Evolutionary conservation across 148 eudicot genomes (phyloP), one percentile per base, ranked within the genome.

Genomic region (Hydrangea macrophylla): DNA sequence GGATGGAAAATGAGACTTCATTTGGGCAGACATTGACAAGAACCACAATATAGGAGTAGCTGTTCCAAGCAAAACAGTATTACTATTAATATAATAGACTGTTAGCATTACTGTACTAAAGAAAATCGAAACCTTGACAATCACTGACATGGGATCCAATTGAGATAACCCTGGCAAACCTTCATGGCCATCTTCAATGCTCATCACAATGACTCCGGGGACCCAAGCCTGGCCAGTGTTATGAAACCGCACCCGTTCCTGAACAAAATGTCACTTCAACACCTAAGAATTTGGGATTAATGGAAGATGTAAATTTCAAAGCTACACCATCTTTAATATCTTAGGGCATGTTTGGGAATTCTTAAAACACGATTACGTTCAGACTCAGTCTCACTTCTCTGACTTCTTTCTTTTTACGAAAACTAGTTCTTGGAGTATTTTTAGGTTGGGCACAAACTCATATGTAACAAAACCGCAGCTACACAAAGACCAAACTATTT

Each of bases 141-240:
- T 23, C 6, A 76, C 97, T 81, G 65, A 91, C 99, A 68, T 78
- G 67, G 85, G 86, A 84, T 95, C 99, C 58, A 95, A 62, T 70
- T 85, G 93, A 55, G 90, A 73, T 56, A 89, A 76, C 39, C 86
- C 85, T 2, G 85, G 85, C 30, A 76, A 42, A 57, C 90, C 92
- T 65, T 82, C 83, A 54, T 80, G 80, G 36, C 99, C 96, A 82
- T 91, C 99, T 78, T 95, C 93, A 68, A 95, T 85, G 87, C 99
- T 84, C 97, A 91, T 95, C 48, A 87, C 88, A 31, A 91, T 86
- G 75, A 89, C 82, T 33, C 99, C 99, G 17, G 87, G 96, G 73
- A 95, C 70, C 77, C 73, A 81, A n/a, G 97, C 87, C 62, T 92
- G 87, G 68, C 92, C 97, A 64, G 76, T 89, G 58, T 91, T 91